Base-by-base conservation (phyloP, 2,329 filamentous ascomycete genomes). In the Talaromyces amestolkiae region DNA sequence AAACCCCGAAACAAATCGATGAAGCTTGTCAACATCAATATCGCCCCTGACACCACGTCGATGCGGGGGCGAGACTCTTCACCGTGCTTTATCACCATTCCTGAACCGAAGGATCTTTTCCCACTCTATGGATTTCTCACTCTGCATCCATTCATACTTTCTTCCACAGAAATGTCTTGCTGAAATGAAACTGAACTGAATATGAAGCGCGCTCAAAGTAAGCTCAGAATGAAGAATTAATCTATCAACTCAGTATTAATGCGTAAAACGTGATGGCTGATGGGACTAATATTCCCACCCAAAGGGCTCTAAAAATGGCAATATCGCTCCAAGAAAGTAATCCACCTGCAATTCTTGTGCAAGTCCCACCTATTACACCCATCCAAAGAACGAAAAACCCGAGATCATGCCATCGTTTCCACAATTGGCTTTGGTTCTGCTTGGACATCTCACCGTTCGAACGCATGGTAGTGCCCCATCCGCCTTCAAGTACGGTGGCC, bases 381-480 rank as follows among this genome's bases (percentile, higher is more conserved):
- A 74, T 74, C 71, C 71, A 74, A 3, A 74, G 61, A 10, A 75
- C 73, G 22, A 74, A 73, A 61, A 75, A 75, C 0, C 73, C 72
- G 11, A 71, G 60, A 43, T 74, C 71, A 31, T 72, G 71, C 66
- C 65, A 71, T n/a, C 67, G 68, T 58, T 72, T 73, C 69, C 70
- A 70, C 3, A 69, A 35, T 22, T 64, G 53, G 35, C 68, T 67
- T 47, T 68, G 69, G 35, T 68, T 67, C 45, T 68, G 69, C 58
- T 73, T 72, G 19, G 70, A 67, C 54, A 68, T 61, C 62, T 76
- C 75, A 4, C 67, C 67, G 35, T 69, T 71, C 19, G 71, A 73
- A 3, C 76, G 69, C 75, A 77, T 77, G 6, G 72, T 68, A 0
- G 75, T 78, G 1, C 76, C 76, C 77, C 76, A 78, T 0, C 73